phyloP scores from a whole-genome alignment of 345 rosid genomes.

The Dipteronia sinensis region DNA sequence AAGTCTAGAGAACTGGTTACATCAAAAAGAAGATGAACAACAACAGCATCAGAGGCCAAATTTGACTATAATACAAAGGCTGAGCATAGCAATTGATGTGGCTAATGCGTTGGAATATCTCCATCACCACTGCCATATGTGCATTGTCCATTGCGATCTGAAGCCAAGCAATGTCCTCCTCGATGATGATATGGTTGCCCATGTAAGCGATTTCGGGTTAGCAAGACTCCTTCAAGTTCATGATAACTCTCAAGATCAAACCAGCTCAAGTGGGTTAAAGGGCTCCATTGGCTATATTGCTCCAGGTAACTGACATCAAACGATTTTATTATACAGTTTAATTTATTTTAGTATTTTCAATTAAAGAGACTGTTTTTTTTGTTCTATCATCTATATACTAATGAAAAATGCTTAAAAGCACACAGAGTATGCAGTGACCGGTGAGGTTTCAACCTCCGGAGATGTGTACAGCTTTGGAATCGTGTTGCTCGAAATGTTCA shows the following conservation, averaged over 20 bases:
- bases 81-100: conserved; percentile 17
- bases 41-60: conserved; percentile 1
- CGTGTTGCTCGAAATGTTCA: conserved; percentile 24
- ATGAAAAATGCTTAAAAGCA: background rate
- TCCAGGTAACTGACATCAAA: conserved; percentile 9
- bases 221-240: conserved; percentile 6
- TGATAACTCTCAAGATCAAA: background rate
- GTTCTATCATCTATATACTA: no score
- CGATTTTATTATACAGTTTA: no score
- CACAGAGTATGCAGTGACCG: conserved; percentile 33
- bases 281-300: conserved; percentile 15
- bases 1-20: conserved; percentile 17
- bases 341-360: no score
- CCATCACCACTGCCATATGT: conserved; percentile 1
- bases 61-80: conserved; percentile 5
- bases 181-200: conserved; percentile 8
- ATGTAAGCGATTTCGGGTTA: conserved; percentile 19
- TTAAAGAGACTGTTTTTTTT: no score
- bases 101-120: conserved; percentile 18
- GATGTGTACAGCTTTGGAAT: conserved; percentile 46
- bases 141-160: conserved; percentile 15
- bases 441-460: conserved; percentile 32
- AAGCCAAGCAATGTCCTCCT: conserved; percentile 19
- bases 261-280: conserved; percentile 13
- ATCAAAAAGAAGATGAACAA: background rate